These are phyloP conservation scores for Dichotomocladium elegans DNA, from an alignment of 371 early-diverging fungal species.

Conservation along the genomic window DNA sequence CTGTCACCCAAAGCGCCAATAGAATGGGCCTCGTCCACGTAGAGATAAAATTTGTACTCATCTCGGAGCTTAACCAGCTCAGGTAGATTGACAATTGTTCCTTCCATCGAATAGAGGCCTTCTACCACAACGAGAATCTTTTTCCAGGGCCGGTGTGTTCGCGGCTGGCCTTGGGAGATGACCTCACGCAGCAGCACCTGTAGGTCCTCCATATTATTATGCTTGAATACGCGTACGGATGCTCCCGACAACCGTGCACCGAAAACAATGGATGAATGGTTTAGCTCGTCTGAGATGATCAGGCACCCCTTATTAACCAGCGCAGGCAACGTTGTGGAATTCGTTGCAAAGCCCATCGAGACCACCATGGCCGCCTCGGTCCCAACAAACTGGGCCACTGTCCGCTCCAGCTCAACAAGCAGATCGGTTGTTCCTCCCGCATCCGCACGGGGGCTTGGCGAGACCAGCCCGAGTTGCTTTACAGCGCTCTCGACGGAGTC, in stretches of 20 bases:
- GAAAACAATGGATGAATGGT: conserved; percentile 96
- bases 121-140: conserved; percentile 98
- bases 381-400: conserved; percentile 96
- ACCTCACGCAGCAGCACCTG: conserved; percentile 85
- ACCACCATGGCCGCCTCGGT: conserved; percentile 93
- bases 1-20: conserved; percentile 95
- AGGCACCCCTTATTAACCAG: conserved; percentile 80
- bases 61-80: conserved; percentile 90
- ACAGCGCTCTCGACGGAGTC: conserved; percentile 84
- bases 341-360: conserved; percentile 99
- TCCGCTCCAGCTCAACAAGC: conserved; percentile 80
- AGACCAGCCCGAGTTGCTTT: conserved; percentile 59
- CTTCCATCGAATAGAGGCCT: conserved; percentile 99
- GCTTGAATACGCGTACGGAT: conserved; percentile 93
- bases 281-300: conserved; percentile 97
- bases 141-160: conserved; percentile 98
- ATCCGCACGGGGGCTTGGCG: conserved; percentile 71
- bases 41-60: conserved; percentile 95
- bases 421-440: conserved; percentile 62
- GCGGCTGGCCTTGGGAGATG: conserved; percentile 98
- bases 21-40: conserved; percentile 99
- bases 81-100: conserved; percentile 88
- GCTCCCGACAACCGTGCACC: conserved; percentile 97
- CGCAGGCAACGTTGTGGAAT: conserved; percentile 96
- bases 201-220: conserved; percentile 85